Percentiles rank a stretch among this genome's conserved stretches.
Evolutionary conservation across 176 grass and related monocot genomes (phyloP).

Genomic region (Chrysopogon serrulatus): DNA sequence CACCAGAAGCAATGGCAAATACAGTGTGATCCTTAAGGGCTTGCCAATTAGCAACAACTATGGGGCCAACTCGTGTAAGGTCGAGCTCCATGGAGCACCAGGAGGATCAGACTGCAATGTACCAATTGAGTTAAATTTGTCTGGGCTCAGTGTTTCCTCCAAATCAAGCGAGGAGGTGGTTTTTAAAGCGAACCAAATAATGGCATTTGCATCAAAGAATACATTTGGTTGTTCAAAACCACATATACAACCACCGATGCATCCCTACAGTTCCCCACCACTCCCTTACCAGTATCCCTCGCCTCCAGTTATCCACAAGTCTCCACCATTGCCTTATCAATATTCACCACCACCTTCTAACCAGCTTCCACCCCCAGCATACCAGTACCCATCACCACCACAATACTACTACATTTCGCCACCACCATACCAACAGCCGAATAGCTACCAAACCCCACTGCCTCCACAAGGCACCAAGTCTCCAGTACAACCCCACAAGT

Average conservation of each 20-base stretch:
- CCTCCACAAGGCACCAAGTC: not conserved
- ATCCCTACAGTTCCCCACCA: conserved; percentile 24
- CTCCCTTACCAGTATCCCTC: conserved; percentile 31
- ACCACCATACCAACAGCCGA: conserved; percentile 29
- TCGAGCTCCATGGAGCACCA: conserved; percentile 69
- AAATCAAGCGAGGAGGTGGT: conserved; percentile 50
- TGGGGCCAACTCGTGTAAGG: conserved; percentile 52
- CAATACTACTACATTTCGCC: conserved; percentile 17
- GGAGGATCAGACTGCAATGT: conserved; percentile 61
- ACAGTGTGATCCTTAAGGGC: conserved; percentile 48
- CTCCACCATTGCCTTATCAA: conserved; percentile 20
- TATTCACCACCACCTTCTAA: conserved; percentile 22
- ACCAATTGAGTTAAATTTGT: conserved; percentile 46
- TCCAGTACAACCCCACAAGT: conserved; percentile 24
- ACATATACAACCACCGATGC: conserved; percentile 9
- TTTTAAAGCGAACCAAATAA: conserved; percentile 51
- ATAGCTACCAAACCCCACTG: conserved; percentile 24
- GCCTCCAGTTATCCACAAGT: conserved; percentile 32
- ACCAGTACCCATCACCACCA: conserved; percentile 41
- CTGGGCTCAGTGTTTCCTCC: conserved; percentile 36
- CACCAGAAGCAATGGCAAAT: conserved; percentile 54
- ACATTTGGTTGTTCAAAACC: conserved; percentile 33
- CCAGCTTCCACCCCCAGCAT: conserved; percentile 24
- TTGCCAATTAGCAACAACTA: conserved; percentile 33
- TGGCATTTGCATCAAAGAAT: conserved; percentile 68